These are phyloP conservation scores for Colletotrichum sp. DNA, from an alignment of 2,329 filamentous ascomycete species.

Conservation along the genomic window DNA sequence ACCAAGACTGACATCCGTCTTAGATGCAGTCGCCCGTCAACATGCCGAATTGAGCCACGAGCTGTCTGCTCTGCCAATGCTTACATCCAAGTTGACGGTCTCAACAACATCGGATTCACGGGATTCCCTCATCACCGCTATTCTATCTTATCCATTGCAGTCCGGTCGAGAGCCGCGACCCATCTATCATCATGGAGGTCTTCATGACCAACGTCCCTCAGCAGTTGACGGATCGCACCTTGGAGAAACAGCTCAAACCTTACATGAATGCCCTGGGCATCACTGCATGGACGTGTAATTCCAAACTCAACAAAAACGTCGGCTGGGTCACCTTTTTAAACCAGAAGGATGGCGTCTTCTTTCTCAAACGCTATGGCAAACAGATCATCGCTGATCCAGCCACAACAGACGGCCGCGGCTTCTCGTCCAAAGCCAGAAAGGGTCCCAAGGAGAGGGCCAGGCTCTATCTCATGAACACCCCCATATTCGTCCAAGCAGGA, in stretches of 20 bases:
- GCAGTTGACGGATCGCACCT: slow-evolving; percentile 39
- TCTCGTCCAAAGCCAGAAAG: background rate
- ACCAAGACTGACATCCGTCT: background rate
- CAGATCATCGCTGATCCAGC: slow-evolving; percentile 7
- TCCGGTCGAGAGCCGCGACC: background rate
- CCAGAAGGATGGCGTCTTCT: slow-evolving; percentile 41
- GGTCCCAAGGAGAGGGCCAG: slow-evolving; percentile 27
- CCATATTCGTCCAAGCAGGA: slow-evolving; percentile 37
- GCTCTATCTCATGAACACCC: slow-evolving; percentile 32
- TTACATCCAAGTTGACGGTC: background rate
- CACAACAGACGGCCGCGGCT: background rate
- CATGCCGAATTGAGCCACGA: background rate
- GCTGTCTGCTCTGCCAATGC: background rate
- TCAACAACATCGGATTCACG: background rate
- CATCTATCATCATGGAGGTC: slow-evolving; percentile 46
- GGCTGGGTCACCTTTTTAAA: slow-evolving; percentile 51
- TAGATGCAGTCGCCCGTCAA: background rate
- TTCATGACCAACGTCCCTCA: slow-evolving; percentile 48
- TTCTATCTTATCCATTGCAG: background rate
- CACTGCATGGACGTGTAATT: slow-evolving; percentile 47
- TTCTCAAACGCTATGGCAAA: slow-evolving; percentile 44
- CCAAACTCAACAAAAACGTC: slow-evolving; percentile 35
- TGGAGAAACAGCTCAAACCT: slow-evolving; percentile 43
- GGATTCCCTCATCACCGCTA: background rate
- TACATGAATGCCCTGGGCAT: slow-evolving; percentile 46